phyloP scores from a whole-genome alignment of 2,329 filamentous ascomycete genomes.

The Rutstroemia sp. region DNA sequence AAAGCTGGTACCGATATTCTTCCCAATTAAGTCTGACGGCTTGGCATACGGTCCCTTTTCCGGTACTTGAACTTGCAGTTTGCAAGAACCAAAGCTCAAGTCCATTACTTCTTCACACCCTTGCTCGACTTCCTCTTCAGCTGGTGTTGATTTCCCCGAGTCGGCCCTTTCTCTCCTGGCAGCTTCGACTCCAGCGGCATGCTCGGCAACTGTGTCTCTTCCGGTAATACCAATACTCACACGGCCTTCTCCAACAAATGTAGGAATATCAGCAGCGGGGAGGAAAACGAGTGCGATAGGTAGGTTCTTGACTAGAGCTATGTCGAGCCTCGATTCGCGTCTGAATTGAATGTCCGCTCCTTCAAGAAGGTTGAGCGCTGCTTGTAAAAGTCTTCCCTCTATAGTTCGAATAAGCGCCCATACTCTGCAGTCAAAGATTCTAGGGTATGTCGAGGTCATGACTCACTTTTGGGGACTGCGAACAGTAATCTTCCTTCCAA shows the following conservation, averaged over 20 bases:
- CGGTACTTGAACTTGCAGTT: constrained; percentile 94
- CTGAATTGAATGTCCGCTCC: constrained; percentile 96
- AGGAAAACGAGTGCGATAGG: constrained; percentile 95
- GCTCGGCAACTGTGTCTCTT: constrained; percentile 84
- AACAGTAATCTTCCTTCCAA: constrained; percentile 90
- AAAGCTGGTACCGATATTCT: constrained; percentile 94
- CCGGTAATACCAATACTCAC: constrained; percentile 95
- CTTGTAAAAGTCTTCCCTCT: constrained; percentile 91
- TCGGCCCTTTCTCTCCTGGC: constrained; percentile 41
- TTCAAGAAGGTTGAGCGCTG: constrained; percentile 81
- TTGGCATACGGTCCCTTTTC: constrained; percentile 67
- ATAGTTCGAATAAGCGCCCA: constrained; percentile 15
- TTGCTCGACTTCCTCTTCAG: constrained; percentile 35
- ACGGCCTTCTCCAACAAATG: constrained; percentile 89
- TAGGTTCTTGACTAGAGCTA: constrained; percentile 95
- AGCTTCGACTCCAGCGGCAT: constrained; percentile 58
- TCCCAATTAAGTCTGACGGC: constrained; percentile 75
- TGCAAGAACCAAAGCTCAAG: constrained; percentile 83
- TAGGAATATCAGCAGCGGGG: constrained; percentile 93
- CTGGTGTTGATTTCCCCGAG: constrained; percentile 37
- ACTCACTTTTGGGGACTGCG: constrained; percentile 95
- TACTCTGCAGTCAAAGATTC: constrained; percentile 1
- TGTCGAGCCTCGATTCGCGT: constrained; percentile 90
- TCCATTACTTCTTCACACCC: constrained; percentile 78
- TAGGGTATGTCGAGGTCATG: constrained; percentile 7